Evolutionary conservation across 2,329 filamentous ascomycete species (phyloP), one percentile per base, ranked within the genome.

Genomic region (Sodiomyces alkalinus): DNA sequence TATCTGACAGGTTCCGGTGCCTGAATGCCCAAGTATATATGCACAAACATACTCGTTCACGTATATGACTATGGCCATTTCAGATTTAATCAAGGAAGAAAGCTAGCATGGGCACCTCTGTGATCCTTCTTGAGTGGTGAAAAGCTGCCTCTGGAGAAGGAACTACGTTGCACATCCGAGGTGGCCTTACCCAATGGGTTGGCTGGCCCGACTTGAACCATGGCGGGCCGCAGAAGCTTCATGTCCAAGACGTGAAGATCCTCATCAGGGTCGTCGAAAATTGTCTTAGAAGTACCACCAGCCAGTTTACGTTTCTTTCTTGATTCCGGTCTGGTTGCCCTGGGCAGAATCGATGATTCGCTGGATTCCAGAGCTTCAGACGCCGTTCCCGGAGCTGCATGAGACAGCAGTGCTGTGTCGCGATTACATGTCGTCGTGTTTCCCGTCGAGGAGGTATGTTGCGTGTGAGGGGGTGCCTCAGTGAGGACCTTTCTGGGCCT

Each of bases 241-340:
- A 29, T 12, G 33, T 19, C 38, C 17, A 42, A n/a, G n/a, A n/a
- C n/a, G n/a, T n/a, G 44, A 17, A 45, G 54, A 34, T 68, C 68
- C 8, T 51, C 70, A 5, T 60, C 64, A 7, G 79, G 76, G 4
- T 75, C 75, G 7, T 78, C 75, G 33, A 87, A 82, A 5, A 90
- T 47, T 3, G 72, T 80, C 37, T 72, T 70, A 26, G 66, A 69
- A 14, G 64, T 61, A 14, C 53, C 56, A 4, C 74, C 72, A 2
- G 80, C 59, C 5, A 82, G 54, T 51, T 82, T 86, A 36, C 78
- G 70, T 58, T 78, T 85, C 62, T 77, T 82, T 46, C 70, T 74
- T 49, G 16, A 17, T 11, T 25, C 23, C 23, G 9, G 23, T 11
- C 12, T 14, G 8, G 14, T 25, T 25, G 22, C 11, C 22, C 2